Conservation (phyloP, 176 grass and related monocot species). For the Rhynchospora pubera region DNA sequence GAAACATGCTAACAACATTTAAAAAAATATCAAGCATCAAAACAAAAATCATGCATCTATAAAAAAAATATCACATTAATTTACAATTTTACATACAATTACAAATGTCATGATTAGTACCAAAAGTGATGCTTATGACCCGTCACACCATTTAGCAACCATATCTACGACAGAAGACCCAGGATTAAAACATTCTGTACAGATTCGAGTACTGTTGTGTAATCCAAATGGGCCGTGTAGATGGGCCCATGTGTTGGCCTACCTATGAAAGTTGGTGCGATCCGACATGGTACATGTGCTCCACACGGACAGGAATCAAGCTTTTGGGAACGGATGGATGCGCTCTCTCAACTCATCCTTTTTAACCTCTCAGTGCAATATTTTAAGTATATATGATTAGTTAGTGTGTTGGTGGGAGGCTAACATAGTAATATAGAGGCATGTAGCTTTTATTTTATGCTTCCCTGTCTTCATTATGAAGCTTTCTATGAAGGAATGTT, state of each 20-base stretch:
- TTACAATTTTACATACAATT: no score
- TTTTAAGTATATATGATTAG: not conserved
- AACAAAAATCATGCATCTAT: no score
- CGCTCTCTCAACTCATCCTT: not conserved
- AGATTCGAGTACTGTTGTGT: not conserved
- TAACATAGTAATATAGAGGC: not conserved
- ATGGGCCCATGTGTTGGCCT: not conserved
- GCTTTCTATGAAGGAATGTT: not conserved
- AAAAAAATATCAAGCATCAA: no score
- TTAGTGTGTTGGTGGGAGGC: not conserved
- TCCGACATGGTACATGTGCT: constrained; percentile 2
- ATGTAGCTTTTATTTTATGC: not conserved
- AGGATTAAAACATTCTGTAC: not conserved
- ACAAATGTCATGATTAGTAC: no score
- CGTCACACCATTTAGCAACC: not conserved
- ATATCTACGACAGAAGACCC: not conserved
- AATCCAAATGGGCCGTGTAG: not conserved
- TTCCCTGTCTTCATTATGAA: not conserved
- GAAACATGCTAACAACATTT: no score
- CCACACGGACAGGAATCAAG: not conserved
- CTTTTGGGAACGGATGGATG: constrained; percentile 10
- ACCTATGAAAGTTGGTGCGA: not conserved
- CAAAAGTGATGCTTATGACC: no score
- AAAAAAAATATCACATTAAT: no score
- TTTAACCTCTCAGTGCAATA: not conserved